Conservation (phyloP, 768 basidiomycete species). For the Rhodotorula taiwanensis region DNA sequence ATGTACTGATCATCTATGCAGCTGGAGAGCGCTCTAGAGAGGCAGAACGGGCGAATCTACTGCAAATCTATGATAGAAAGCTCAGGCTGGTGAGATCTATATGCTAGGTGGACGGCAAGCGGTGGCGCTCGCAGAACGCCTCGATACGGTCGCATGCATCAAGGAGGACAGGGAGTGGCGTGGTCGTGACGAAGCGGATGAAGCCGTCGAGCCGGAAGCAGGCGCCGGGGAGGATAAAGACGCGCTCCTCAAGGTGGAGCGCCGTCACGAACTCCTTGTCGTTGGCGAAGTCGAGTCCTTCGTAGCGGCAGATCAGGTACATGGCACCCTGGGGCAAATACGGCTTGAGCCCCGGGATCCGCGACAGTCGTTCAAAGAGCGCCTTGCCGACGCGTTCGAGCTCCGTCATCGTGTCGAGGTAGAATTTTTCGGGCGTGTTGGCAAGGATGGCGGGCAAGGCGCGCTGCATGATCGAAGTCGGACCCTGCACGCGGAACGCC, state of each 20-base stretch:
- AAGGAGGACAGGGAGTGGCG: conserved; percentile 25
- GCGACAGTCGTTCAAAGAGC: conserved; percentile 21
- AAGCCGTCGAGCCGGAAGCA: conserved; percentile 29
- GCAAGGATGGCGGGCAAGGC: conserved; percentile 32
- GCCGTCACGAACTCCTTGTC: conserved; percentile 31
- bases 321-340: conserved; percentile 29
- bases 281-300: conserved; percentile 21
- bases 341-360: conserved; percentile 29
- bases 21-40: no score
- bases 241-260: conserved; percentile 28
- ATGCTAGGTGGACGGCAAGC: no score
- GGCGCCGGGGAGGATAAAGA: conserved; percentile 31
- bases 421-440: conserved; percentile 37
- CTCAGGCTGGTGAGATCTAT: no score
- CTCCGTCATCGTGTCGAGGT: conserved; percentile 24
- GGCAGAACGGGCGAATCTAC: no score
- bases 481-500: conserved; percentile 45
- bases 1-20: no score
- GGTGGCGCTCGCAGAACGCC: conserved; percentile 33
- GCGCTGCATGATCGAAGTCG: conserved; percentile 39
- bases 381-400: conserved; percentile 10
- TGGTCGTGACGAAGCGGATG: conserved; percentile 38
- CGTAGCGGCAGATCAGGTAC: conserved; percentile 23
- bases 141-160: conserved; percentile 34
- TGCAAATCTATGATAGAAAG: no score